These are phyloP conservation scores for Paramecium tetraurelia DNA, from an alignment of 73 alveolate species.

Conservation along the genomic window DNA sequence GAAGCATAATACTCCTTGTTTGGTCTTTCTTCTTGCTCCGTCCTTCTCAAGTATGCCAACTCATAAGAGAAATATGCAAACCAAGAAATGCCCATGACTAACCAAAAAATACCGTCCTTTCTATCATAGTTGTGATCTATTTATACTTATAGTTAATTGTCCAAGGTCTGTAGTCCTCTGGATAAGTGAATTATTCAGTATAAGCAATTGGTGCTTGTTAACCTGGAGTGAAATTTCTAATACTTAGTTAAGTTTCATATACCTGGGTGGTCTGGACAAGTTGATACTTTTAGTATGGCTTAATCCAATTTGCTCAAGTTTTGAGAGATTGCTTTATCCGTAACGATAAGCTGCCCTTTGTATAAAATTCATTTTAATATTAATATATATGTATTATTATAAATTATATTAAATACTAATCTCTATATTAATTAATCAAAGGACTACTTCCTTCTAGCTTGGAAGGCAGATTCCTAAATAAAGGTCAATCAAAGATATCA, in stretches of 20 bases:
- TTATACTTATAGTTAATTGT: not conserved
- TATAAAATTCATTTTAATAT: not conserved
- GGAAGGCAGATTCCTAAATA: no score
- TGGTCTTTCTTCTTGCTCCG: not conserved
- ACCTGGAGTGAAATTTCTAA: not conserved
- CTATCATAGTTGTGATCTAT: not conserved
- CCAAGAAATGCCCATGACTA: not conserved
- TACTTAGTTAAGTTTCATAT: not conserved
- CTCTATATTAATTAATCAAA: no score
- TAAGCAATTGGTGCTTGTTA: not conserved
- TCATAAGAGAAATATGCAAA: constrained; percentile 5
- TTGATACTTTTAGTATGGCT: not conserved
- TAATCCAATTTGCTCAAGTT: not conserved
- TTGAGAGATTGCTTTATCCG: not conserved
- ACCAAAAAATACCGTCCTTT: not conserved
- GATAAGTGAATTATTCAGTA: not conserved
- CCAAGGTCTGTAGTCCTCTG: constrained; percentile 5
- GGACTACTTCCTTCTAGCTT: no score
- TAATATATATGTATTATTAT: not conserved
- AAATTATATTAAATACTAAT: no score
- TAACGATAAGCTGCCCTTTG: constrained; percentile 5
- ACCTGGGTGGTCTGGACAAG: not conserved
- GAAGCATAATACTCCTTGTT: not conserved
- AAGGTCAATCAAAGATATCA: no score
- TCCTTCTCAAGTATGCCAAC: not conserved